These are phyloP conservation scores for Cylindrotheca fusiformis DNA, from an alignment of 108 stramenopile genomes.

Conservation along the genomic window DNA sequence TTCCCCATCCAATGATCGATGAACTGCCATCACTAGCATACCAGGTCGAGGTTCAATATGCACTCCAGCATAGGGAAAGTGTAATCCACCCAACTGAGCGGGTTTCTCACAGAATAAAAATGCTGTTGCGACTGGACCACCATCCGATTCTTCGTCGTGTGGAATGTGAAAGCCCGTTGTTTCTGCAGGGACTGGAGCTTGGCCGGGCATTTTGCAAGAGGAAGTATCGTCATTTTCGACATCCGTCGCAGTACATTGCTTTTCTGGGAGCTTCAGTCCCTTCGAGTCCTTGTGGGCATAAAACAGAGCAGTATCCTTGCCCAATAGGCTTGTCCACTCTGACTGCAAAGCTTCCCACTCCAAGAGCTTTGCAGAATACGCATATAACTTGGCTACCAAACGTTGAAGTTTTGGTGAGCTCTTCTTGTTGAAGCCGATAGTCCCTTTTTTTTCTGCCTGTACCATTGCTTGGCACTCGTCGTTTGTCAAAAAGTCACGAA, in stretches of 20 bases:
- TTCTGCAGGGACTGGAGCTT: not conserved
- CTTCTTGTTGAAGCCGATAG: no score
- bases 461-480: constrained; percentile 66
- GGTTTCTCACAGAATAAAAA: constrained; percentile 29
- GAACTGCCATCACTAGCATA: constrained; percentile 22
- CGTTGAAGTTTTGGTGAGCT: not conserved
- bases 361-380: no score
- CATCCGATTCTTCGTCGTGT: not conserved
- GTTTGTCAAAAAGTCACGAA: constrained; percentile 55
- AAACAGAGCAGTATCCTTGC: constrained; percentile 5
- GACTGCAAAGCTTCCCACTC: constrained; percentile 20
- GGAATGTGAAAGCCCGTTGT: constrained; percentile 10
- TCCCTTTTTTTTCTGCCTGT: not conserved
- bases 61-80: constrained; percentile 30
- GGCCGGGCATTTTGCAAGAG: constrained; percentile 20
- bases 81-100: constrained; percentile 17
- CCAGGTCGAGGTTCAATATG: constrained; percentile 20
- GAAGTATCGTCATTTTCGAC: constrained; percentile 1
- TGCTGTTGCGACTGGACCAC: constrained; percentile 11
- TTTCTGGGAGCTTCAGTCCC: constrained; percentile 10
- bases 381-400: no score
- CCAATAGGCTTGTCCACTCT: not conserved
- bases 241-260: constrained; percentile 1
- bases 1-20: constrained; percentile 7
- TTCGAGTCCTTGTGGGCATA: constrained; percentile 8